phyloP scores from a whole-genome alignment of 345 rosid genomes.

The Isatis tinctoria region DNA sequence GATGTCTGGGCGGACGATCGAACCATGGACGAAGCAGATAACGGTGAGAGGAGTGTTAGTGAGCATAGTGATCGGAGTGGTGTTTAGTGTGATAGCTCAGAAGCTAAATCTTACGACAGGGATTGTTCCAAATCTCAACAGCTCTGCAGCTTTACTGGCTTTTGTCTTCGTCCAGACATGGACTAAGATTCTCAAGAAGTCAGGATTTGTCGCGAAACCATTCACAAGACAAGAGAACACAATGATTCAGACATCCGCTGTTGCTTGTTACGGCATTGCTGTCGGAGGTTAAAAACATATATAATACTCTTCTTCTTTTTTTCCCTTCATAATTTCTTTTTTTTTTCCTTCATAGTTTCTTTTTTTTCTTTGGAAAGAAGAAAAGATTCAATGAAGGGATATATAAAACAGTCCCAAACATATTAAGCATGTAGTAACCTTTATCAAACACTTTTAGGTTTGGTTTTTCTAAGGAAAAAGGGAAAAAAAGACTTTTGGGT shows the following conservation, averaged over 20 bases:
- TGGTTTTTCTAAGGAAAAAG: neutral
- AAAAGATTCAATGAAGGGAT: neutral
- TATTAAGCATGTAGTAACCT: neutral
- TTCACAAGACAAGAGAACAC: slow-evolving; percentile 92
- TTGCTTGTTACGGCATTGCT: slow-evolving; percentile 87
- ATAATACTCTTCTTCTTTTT: neutral
- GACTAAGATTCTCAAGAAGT: slow-evolving; percentile 68
- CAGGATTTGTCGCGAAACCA: slow-evolving; percentile 60
- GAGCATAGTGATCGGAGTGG: slow-evolving; percentile 64
- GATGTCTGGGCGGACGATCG: slow-evolving; percentile 27
- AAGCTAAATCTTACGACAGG: slow-evolving; percentile 86
- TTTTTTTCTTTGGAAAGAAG: slow-evolving; percentile 9
- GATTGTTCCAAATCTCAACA: slow-evolving; percentile 69
- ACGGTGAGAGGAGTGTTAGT: slow-evolving; percentile 68
- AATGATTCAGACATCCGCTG: slow-evolving; percentile 94
- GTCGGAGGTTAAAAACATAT: slow-evolving; percentile 71
- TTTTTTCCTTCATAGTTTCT: neutral
- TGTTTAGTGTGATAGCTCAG: slow-evolving; percentile 85
- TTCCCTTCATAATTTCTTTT: no score
- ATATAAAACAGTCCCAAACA: neutral
- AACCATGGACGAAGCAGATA: slow-evolving; percentile 77
- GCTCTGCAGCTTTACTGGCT: slow-evolving; percentile 89
- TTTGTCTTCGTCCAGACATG: slow-evolving; percentile 69
- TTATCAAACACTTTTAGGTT: neutral
- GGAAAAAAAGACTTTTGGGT: neutral